Conservation (phyloP, 1,139 yeast genomes). For the Suhomyces guaymorum region DNA sequence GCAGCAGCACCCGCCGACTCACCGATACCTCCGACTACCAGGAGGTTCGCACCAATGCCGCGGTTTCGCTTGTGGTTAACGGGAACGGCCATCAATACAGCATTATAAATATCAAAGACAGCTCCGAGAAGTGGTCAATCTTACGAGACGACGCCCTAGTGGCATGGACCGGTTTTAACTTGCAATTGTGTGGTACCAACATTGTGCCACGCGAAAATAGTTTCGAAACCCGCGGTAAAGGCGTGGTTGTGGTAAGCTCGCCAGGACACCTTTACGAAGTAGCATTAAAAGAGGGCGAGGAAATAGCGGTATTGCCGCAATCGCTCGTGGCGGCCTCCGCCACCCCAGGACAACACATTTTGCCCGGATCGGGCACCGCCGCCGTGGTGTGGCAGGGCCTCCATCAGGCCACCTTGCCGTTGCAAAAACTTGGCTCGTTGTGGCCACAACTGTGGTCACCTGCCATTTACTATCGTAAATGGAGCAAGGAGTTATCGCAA, state of each 20-base stretch:
- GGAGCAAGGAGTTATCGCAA: not conserved
- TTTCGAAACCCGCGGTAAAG: slow-evolving; percentile 18
- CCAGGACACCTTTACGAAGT: slow-evolving; percentile 17
- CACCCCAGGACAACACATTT: not conserved
- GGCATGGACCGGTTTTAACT: slow-evolving; percentile 24
- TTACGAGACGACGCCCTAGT: slow-evolving; percentile 16
- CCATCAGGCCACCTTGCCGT: not conserved
- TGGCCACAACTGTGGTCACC: slow-evolving; percentile 3
- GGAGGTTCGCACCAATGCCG: slow-evolving; percentile 23
- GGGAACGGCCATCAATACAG: slow-evolving; percentile 31
- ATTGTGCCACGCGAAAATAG: slow-evolving; percentile 9
- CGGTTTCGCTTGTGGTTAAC: slow-evolving; percentile 33
- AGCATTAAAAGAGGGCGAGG: slow-evolving; percentile 17
- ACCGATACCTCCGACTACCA: slow-evolving; percentile 25
- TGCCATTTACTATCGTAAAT: not conserved
- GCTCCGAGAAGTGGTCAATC: slow-evolving; percentile 19
- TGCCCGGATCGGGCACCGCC: slow-evolving; percentile 5
- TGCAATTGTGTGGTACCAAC: slow-evolving; percentile 14
- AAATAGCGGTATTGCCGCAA: slow-evolving; percentile 16
- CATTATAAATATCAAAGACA: slow-evolving; percentile 22
- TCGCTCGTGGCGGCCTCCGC: slow-evolving; percentile 20
- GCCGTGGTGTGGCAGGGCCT: not conserved
- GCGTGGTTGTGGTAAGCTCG: slow-evolving; percentile 22
- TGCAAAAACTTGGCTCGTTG: not conserved
- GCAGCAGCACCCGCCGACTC: slow-evolving; percentile 18